These are phyloP conservation scores for Iodosphaeria phyllophila DNA, from an alignment of 2,329 filamentous ascomycete species.

Conservation along the genomic window DNA sequence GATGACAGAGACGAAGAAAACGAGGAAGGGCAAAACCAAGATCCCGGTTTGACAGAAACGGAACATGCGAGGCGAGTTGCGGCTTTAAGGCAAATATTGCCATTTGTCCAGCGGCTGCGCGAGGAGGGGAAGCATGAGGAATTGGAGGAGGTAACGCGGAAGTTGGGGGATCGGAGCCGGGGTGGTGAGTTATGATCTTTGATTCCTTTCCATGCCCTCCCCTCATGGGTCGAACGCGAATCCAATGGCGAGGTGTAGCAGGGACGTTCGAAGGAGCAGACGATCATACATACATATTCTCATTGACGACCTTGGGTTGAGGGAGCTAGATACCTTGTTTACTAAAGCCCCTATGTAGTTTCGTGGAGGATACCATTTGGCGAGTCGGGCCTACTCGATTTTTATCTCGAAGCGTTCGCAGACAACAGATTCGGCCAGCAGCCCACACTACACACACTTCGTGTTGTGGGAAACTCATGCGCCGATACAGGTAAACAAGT, in stretches of 20 bases:
- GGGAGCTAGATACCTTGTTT: no score
- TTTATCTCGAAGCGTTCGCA: slow-evolving; percentile 30
- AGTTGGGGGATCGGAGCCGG: slow-evolving; percentile 34
- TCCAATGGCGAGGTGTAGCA: slow-evolving; percentile 8
- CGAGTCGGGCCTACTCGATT: slow-evolving; percentile 35
- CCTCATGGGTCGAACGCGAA: background rate
- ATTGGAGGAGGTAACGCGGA: slow-evolving; percentile 28
- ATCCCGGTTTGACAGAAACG: no score
- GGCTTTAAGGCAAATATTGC: slow-evolving; percentile 18
- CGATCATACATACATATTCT: no score
- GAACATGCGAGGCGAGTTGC: no score
- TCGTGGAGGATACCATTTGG: slow-evolving; percentile 38
- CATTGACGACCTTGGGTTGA: no score
- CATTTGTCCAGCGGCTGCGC: slow-evolving; percentile 20
- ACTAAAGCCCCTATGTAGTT: slow-evolving; percentile 20
- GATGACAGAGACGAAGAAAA: no score
- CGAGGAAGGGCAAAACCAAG: no score
- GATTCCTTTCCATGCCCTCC: background rate
- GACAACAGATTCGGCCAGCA: slow-evolving; percentile 17
- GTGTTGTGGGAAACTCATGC: slow-evolving; percentile 42
- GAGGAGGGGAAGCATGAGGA: slow-evolving; percentile 18
- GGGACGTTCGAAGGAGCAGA: no score
- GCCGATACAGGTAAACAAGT: slow-evolving; percentile 34
- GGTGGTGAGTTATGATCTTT: slow-evolving; percentile 23
- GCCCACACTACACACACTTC: slow-evolving; percentile 34